Conservation (phyloP, 2,329 filamentous ascomycete genomes). For the Phaeomoniella chlamydospora region DNA sequence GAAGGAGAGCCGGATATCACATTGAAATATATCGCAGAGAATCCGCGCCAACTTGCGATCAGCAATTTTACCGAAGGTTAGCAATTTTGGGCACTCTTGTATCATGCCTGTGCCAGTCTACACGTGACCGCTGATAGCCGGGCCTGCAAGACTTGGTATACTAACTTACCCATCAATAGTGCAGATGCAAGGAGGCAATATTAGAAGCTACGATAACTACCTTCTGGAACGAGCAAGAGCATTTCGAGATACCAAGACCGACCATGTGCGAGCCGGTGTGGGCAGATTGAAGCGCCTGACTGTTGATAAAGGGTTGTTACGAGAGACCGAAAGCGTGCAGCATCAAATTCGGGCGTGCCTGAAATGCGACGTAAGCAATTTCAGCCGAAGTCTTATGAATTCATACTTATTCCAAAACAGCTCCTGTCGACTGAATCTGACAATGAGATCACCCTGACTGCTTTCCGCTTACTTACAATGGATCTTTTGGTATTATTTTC, state of each 20-base stretch:
- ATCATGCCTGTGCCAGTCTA: neutral
- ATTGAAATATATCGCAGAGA: conserved; percentile 66
- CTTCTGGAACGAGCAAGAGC: conserved; percentile 68
- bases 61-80: conserved; percentile 84
- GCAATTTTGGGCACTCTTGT: conserved; percentile 15
- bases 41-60: conserved; percentile 71
- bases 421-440: conserved; percentile 78
- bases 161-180: too few species aligned
- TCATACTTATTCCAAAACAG: conserved; percentile 28
- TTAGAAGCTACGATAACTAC: conserved; percentile 81
- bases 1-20: conserved; percentile 86
- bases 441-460: conserved; percentile 91
- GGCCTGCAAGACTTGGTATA: too few species aligned
- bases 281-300: conserved; percentile 70
- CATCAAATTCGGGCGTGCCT: conserved; percentile 72
- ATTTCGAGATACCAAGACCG: conserved; percentile 70
- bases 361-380: conserved; percentile 65
- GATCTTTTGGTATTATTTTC: conserved; percentile 85
- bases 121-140: too few species aligned
- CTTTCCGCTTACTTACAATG: conserved; percentile 79
- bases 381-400: neutral
- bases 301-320: conserved; percentile 80
- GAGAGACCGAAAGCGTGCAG: conserved; percentile 86
- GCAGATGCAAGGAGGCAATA: conserved; percentile 89
- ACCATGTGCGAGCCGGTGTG: conserved; percentile 77